Conservation (phyloP, 176 grass and related monocot genomes). For the Otatea glauca region DNA sequence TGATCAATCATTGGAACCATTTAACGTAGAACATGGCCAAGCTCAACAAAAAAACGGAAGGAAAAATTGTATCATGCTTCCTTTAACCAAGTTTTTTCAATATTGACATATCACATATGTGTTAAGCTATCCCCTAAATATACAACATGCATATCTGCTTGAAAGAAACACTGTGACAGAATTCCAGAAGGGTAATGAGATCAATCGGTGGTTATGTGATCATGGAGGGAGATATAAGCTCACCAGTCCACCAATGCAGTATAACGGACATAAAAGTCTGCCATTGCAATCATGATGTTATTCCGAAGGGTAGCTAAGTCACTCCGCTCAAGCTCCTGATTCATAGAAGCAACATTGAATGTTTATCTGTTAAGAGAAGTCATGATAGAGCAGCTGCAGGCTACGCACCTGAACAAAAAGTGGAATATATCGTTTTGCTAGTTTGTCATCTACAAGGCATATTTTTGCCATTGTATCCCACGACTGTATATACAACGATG, state of each 20-base stretch:
- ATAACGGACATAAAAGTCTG: slow-evolving; percentile 95
- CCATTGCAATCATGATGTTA: slow-evolving; percentile 91
- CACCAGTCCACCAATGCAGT: slow-evolving; percentile 94
- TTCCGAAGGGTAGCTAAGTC: slow-evolving; percentile 83
- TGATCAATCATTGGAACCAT: slow-evolving; percentile 6
- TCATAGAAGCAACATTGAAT: slow-evolving; percentile 45
- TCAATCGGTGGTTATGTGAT: slow-evolving; percentile 16
- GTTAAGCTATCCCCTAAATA: slow-evolving; percentile 14
- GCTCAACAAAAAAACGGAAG: slow-evolving; percentile 19
- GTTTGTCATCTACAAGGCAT: slow-evolving; percentile 87
- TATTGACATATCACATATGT: neutral
- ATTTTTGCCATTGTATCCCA: slow-evolving; percentile 95
- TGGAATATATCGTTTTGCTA: slow-evolving; percentile 91
- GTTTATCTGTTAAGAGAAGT: slow-evolving; percentile 37
- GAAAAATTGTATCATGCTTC: neutral
- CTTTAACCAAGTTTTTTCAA: slow-evolving; percentile 10
- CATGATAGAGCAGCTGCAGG: slow-evolving; percentile 2
- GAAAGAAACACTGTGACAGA: slow-evolving; percentile 14
- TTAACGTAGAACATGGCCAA: neutral
- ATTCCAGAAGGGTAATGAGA: slow-evolving; percentile 28
- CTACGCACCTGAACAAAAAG: slow-evolving; percentile 87
- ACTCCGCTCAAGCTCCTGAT: slow-evolving; percentile 92
- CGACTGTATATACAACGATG: slow-evolving; percentile 81
- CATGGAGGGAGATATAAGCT: slow-evolving; percentile 38
- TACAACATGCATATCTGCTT: slow-evolving; percentile 24